Conservation (phyloP, 306 rosid genomes). For the Geum urbanum region DNA sequence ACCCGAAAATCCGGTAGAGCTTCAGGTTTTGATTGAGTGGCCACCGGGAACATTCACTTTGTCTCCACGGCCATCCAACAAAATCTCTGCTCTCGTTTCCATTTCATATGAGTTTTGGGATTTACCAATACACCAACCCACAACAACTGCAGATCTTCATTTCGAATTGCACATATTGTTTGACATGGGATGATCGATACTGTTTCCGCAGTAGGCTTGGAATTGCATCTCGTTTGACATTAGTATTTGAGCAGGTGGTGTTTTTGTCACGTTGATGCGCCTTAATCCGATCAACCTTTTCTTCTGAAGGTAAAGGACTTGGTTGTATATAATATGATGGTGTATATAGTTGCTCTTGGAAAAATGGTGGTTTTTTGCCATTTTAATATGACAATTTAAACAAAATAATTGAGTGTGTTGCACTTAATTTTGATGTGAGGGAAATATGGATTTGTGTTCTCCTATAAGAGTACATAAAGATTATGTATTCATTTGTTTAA, state of each 20-base stretch:
- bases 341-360: too few species aligned
- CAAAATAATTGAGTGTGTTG: too few species aligned
- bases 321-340: background rate
- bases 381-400: too few species aligned
- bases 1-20: constrained; percentile 26
- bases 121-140: constrained; percentile 7
- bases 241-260: background rate
- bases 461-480: too few species aligned
- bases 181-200: constrained; percentile 4
- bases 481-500: too few species aligned
- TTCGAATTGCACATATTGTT: background rate
- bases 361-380: too few species aligned
- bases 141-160: background rate
- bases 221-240: background rate
- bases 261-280: constrained; percentile 8
- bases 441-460: too few species aligned
- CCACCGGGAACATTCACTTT: constrained; percentile 32
- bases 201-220: constrained; percentile 15
- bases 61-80: constrained; percentile 29
- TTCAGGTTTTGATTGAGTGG: constrained; percentile 48
- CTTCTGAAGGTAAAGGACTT: constrained; percentile 21
- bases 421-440: too few species aligned
- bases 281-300: constrained; percentile 1
- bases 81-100: constrained; percentile 27
- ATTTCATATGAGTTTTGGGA: constrained; percentile 9